A percentile compares a stretch with the other conserved stretches of the same genome.
phyloP scores from a whole-genome alignment of 371 early-diverging fungal genomes.

The Mucor plumbeus region DNA sequence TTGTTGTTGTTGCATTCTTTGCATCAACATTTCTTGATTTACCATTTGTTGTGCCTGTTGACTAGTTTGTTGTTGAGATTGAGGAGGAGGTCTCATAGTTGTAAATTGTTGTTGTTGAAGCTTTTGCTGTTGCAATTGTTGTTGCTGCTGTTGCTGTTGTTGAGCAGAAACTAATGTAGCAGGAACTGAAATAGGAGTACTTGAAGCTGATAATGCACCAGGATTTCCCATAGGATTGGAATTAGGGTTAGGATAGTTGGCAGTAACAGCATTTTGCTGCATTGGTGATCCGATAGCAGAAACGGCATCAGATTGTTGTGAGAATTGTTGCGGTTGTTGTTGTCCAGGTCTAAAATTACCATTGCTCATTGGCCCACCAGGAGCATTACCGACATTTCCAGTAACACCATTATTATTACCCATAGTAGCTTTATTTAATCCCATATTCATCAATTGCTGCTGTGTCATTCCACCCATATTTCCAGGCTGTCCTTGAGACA shows the following conservation, averaged over 20 bases:
- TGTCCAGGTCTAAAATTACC: conserved; percentile 11
- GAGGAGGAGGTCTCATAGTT: conserved; percentile 13
- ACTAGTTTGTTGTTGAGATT: background rate
- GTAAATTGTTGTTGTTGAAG: conserved; percentile 5
- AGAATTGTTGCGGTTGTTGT: background rate
- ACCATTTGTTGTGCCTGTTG: conserved; percentile 8
- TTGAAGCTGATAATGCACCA: conserved; percentile 8
- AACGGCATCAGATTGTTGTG: background rate
- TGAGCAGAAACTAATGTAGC: conserved; percentile 25
- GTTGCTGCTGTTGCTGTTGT: conserved; percentile 25
- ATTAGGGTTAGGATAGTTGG: background rate
- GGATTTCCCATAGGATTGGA: conserved; percentile 4
- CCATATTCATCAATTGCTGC: conserved; percentile 4
- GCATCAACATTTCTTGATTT: conserved; percentile 33
- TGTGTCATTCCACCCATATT: conserved; percentile 12
- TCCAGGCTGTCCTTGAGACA: background rate
- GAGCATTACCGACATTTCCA: background rate
- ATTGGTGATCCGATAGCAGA: conserved; percentile 16
- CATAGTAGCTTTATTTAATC: background rate
- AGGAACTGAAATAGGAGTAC: conserved; percentile 11
- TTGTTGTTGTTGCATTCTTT: conserved; percentile 27
- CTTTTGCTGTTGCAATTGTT: conserved; percentile 16
- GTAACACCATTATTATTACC: background rate
- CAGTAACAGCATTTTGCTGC: conserved; percentile 17
- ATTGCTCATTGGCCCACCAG: conserved; percentile 5